Percentiles rank a stretch among this genome's conserved stretches.
These are phyloP conservation scores for Trichoderma asperellum DNA, from an alignment of 2,329 filamentous ascomycete species.

Conservation along the genomic window DNA sequence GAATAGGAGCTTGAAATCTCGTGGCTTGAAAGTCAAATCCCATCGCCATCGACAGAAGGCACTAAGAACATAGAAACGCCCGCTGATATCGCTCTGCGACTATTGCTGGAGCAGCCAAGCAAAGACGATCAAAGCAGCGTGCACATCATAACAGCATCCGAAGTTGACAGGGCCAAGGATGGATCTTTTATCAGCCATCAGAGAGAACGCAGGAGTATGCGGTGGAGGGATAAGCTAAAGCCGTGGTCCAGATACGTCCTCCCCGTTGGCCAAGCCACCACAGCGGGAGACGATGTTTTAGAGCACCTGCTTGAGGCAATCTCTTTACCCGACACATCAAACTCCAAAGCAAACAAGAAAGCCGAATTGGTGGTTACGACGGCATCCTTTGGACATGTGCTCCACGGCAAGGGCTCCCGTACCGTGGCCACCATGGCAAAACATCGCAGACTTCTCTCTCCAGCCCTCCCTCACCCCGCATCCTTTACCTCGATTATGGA, in stretches of 20 bases:
- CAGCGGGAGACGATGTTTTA: background rate
- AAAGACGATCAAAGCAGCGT: constrained; percentile 25
- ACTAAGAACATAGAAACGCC: constrained; percentile 43
- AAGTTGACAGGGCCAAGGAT: constrained; percentile 1
- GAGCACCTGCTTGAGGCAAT: background rate
- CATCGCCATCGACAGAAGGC: constrained; percentile 15
- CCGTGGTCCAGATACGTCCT: constrained; percentile 40
- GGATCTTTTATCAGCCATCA: constrained; percentile 35
- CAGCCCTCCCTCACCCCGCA: constrained; percentile 53
- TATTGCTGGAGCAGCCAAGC: constrained; percentile 44
- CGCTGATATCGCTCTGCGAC: constrained; percentile 51
- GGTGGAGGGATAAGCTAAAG: constrained; percentile 42
- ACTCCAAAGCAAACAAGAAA: background rate
- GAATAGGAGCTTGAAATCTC: constrained; percentile 43
- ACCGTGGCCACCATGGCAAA: constrained; percentile 24
- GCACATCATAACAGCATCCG: constrained; percentile 33
- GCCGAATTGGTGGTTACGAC: constrained; percentile 36
- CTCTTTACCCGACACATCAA: background rate
- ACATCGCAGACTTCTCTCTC: constrained; percentile 47
- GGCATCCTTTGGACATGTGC: constrained; percentile 57
- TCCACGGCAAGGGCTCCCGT: constrained; percentile 42
- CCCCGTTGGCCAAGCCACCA: constrained; percentile 30
- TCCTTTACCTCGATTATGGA: constrained; percentile 46
- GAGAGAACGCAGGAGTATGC: constrained; percentile 41
- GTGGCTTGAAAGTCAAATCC: constrained; percentile 45